These are phyloP conservation scores for Blastomyces gilchristii DNA, from an alignment of 2,329 filamentous ascomycete species.

Conservation along the genomic window DNA sequence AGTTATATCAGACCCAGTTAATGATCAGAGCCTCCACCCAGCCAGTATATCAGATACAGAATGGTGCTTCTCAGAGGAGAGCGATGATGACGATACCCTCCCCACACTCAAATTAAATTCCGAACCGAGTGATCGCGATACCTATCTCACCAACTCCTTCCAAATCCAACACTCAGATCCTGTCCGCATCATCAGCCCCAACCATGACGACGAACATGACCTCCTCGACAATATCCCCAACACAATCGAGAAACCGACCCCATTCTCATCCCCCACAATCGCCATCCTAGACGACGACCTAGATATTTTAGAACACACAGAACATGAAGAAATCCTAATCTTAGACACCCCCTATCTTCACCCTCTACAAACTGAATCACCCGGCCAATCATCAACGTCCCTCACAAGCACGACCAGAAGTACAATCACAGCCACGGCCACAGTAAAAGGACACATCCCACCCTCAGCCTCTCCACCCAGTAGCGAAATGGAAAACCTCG, in stretches of 20 bases:
- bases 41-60: constrained; percentile 5
- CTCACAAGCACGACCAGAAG: neutral
- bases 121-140: neutral
- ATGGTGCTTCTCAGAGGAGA: constrained; percentile 2
- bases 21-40: neutral
- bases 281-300: neutral
- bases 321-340: neutral
- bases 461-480: neutral
- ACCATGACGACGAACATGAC: neutral
- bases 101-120: neutral
- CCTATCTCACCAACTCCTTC: neutral
- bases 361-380: neutral
- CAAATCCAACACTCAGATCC: neutral
- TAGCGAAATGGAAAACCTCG: constrained; percentile 6
- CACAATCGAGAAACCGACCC: neutral
- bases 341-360: neutral
- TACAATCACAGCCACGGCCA: neutral
- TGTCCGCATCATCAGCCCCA: neutral
- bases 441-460: neutral
- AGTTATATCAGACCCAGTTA: neutral
- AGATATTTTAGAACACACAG: neutral
- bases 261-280: neutral
- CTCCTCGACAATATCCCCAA: neutral
- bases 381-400: neutral
- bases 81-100: neutral